Evolutionary conservation across 805 yeast genomes (phyloP).

Genomic region (Barnettozyma californica): DNA sequence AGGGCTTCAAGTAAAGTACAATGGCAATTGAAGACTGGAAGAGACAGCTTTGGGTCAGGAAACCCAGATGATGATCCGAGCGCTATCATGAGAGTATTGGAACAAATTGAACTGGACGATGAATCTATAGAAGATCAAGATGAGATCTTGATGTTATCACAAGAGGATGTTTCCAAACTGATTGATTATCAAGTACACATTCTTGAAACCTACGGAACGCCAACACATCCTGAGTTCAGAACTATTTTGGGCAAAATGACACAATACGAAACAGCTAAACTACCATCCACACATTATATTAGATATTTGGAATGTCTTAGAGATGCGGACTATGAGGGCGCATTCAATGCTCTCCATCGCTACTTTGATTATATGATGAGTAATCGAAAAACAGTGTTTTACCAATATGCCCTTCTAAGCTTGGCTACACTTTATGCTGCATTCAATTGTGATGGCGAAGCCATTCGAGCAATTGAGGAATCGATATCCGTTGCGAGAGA

Average conservation of each 20-base stretch:
- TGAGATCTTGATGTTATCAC: slow-evolving; percentile 38
- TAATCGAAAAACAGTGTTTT: slow-evolving; percentile 53
- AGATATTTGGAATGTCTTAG: slow-evolving; percentile 55
- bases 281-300: slow-evolving; percentile 49
- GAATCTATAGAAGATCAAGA: slow-evolving; percentile 3
- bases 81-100: slow-evolving; percentile 14
- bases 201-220: slow-evolving; percentile 46
- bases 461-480: slow-evolving; percentile 76
- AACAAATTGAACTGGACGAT: slow-evolving; percentile 3
- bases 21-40: slow-evolving; percentile 25
- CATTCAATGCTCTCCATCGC: slow-evolving; percentile 50
- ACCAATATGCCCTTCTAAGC: slow-evolving; percentile 73
- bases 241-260: slow-evolving; percentile 42
- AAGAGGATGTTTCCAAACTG: slow-evolving; percentile 44
- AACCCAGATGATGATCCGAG: slow-evolving; percentile 17
- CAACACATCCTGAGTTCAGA: slow-evolving; percentile 40
- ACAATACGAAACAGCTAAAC: slow-evolving; percentile 36
- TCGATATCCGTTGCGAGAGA: slow-evolving; percentile 87
- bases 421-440: slow-evolving; percentile 67
- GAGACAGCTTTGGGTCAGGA: not conserved
- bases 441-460: slow-evolving; percentile 55
- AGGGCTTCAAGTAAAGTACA: slow-evolving; percentile 22
- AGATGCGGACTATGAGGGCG: slow-evolving; percentile 51
- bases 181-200: slow-evolving; percentile 49
- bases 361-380: slow-evolving; percentile 78